A percentile compares a stretch with the other conserved stretches of the same genome.
phyloP scores from a whole-genome alignment of 768 basidiomycete genomes.

The Xerocomellus dryophilus region DNA sequence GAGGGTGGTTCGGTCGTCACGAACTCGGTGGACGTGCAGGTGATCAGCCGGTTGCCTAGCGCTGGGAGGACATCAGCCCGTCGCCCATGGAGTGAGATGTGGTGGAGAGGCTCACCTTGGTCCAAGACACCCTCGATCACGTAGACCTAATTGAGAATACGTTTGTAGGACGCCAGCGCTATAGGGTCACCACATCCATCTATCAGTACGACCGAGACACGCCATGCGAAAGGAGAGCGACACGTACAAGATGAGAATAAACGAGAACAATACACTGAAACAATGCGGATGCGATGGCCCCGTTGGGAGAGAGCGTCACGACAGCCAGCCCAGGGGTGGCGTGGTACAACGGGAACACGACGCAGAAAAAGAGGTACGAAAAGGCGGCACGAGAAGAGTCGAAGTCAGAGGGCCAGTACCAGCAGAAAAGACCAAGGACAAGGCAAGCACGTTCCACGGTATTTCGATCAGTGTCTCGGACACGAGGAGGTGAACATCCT shows the following conservation, averaged over 20 bases:
- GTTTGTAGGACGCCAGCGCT: too few species aligned
- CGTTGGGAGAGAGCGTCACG: too few species aligned
- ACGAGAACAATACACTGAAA: background rate
- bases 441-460: slow-evolving; percentile 20
- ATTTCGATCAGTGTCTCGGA: slow-evolving; percentile 48
- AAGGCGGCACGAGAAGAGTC: slow-evolving; percentile 33
- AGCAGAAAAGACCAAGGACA: too few species aligned
- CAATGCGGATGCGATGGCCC: too few species aligned
- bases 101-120: slow-evolving; percentile 16
- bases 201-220: background rate
- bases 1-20: too few species aligned
- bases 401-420: too few species aligned
- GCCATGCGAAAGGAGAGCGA: background rate
- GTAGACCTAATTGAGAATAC: slow-evolving; percentile 29
- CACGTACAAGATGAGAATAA: slow-evolving; percentile 43
- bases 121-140: slow-evolving; percentile 43
- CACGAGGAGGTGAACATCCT: slow-evolving; percentile 57
- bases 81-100: background rate
- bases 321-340: slow-evolving; percentile 34
- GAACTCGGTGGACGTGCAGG: too few species aligned
- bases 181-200: too few species aligned
- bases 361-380: slow-evolving; percentile 36
- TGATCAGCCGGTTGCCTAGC: slow-evolving; percentile 29
- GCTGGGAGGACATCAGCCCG: slow-evolving; percentile 23
- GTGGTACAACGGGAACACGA: slow-evolving; percentile 44